These are phyloP conservation scores for Syzygium aromaticum DNA, from an alignment of 345 rosid species.

Conservation along the genomic window DNA sequence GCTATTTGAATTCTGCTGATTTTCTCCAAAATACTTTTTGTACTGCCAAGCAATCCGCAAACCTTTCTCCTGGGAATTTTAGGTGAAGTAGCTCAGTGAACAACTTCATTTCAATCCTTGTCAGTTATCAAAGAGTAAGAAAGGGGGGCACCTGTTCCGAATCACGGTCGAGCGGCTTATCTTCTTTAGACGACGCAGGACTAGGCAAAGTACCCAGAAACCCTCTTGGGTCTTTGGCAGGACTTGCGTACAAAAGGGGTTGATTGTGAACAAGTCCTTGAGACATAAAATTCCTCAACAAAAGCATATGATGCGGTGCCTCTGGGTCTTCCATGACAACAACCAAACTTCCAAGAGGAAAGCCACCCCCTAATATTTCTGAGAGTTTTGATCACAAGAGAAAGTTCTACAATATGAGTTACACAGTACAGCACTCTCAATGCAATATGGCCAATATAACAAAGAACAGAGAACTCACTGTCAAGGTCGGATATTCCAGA, in stretches of 20 bases:
- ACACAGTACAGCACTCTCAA: not conserved
- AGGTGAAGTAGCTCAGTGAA: not conserved
- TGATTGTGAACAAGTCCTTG: constrained; percentile 87
- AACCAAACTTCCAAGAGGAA: constrained; percentile 74
- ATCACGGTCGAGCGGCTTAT: constrained; percentile 31
- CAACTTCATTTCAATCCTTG: not conserved
- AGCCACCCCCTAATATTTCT: constrained; percentile 86
- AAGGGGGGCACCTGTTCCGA: constrained; percentile 38
- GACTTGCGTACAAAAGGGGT: constrained; percentile 75
- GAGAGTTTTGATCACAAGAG: not conserved
- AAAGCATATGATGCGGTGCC: constrained; percentile 96
- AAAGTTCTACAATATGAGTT: not conserved
- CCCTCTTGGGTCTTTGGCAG: constrained; percentile 71
- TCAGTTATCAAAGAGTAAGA: not conserved
- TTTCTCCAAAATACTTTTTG: constrained; percentile 67
- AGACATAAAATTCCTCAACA: constrained; percentile 90
- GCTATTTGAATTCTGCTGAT: constrained; percentile 30
- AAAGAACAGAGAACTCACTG: constrained; percentile 27
- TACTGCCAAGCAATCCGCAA: constrained; percentile 96
- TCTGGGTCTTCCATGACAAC: constrained; percentile 98
- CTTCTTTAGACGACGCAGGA: constrained; percentile 54
- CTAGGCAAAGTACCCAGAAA: constrained; percentile 86
- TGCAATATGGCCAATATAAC: not conserved
- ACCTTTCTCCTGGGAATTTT: constrained; percentile 43
- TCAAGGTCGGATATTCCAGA: constrained; percentile 90